Base-by-base conservation (phyloP, 2,329 filamentous ascomycete species). In the Fusarium sp. region DNA sequence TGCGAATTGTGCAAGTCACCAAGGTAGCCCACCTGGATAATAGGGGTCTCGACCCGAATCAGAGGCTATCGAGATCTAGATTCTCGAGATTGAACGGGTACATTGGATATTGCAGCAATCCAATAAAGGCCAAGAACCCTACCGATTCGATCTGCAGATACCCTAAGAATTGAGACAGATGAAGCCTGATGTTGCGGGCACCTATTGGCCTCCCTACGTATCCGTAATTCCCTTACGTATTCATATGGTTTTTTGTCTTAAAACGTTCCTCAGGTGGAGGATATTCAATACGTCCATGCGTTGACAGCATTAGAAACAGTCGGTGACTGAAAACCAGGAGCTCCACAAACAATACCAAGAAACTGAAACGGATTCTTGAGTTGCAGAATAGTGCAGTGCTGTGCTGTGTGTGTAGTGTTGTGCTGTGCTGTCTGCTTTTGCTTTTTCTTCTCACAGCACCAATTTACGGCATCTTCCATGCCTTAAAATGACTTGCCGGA, bases 1-100 rank as follows among this genome's bases (percentile, higher is more conserved):
- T 18, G 38, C 29, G 18, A 47, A 16, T 13, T 39, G 44, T 44
- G 35, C 37, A 42, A 31, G 29, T n/a, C 23, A 35, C 24, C n/a
- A 35, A 28, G 24, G 31, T 35, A 54, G 50, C n/a, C 28, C 44
- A 41, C 26, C 29, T 24, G 33, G 23, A 39, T 33, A 39, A 26
- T 46, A 63, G 43, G 58, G 58, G 26, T 59, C 23, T 16, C 24
- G 38, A n/a, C 24, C 35, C 29, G 29, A 63, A 42, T 23, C 31
- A 28, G 47, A 59, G 38, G 31, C 53, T 65, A 66, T 66, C 61
- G 61, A 66, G 61, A 66, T 66, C 54, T 66, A 66, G 54, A 66
- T 66, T 66, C 55, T 65, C 44, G 60, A 65, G 53, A 65, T 65
- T 65, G 63, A 29, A 65, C 60, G 60, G 64, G 62, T 33, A 39